These are phyloP conservation scores for Eutrema salsugineum DNA, from an alignment of 441 rosid species.

Conservation along the genomic window DNA sequence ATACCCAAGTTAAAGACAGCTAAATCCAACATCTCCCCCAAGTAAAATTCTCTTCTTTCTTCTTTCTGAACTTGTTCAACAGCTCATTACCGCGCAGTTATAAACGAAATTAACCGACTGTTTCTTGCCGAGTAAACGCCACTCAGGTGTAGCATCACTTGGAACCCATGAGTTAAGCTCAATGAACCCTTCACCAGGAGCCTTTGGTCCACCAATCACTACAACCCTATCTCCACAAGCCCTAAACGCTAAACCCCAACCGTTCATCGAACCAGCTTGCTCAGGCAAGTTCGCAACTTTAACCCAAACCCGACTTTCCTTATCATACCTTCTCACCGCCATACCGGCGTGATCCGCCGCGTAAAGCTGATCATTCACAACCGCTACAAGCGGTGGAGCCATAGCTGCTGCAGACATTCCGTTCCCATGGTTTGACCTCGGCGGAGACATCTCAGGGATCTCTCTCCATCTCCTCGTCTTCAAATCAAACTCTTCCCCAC, in stretches of 20 bases:
- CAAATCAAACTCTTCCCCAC: slow-evolving; percentile 71
- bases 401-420: slow-evolving; percentile 38
- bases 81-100: slow-evolving; percentile 88
- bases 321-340: slow-evolving; percentile 64
- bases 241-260: slow-evolving; percentile 90
- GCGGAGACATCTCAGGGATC: slow-evolving; percentile 63
- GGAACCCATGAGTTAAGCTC: slow-evolving; percentile 80
- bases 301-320: slow-evolving; percentile 46
- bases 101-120: slow-evolving; percentile 61
- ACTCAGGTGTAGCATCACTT: slow-evolving; percentile 47
- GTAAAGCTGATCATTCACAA: slow-evolving; percentile 71
- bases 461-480: slow-evolving; percentile 48
- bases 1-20: slow-evolving; percentile 11
- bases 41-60: not conserved
- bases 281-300: slow-evolving; percentile 58
- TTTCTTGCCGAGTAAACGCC: slow-evolving; percentile 64
- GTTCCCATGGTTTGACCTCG: slow-evolving; percentile 30
- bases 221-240: slow-evolving; percentile 72
- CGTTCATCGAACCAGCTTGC: slow-evolving; percentile 58
- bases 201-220: slow-evolving; percentile 66
- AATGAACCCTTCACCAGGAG: slow-evolving; percentile 46
- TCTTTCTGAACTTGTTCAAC: slow-evolving; percentile 36
- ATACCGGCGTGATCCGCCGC: slow-evolving; percentile 60
- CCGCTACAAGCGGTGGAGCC: slow-evolving; percentile 89
- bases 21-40: not conserved